Percentiles rank a stretch among this genome's conserved stretches.
These are phyloP conservation scores for Lumnitzera racemosa DNA, from an alignment of 345 rosid genomes.

Conservation along the genomic window DNA sequence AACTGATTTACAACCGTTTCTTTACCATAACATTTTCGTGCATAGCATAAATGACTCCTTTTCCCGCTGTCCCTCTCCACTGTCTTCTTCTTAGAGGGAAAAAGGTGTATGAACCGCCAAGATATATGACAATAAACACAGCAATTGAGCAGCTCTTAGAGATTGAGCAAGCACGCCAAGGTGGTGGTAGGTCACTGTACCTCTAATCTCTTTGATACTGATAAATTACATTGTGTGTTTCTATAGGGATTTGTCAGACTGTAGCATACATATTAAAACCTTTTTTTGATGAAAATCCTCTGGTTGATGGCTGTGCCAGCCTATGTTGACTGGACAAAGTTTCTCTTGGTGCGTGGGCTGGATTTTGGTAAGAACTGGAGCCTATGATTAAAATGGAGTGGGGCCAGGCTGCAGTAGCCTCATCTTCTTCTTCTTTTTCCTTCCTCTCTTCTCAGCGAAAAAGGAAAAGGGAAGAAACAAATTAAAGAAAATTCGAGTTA, in stretches of 20 bases:
- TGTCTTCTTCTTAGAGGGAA: conserved; percentile 44
- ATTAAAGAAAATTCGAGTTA: background rate
- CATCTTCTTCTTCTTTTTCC: no score
- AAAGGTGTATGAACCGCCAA: conserved; percentile 80
- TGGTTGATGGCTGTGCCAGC: no score
- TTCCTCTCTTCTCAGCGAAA: no score
- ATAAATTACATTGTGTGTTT: background rate
- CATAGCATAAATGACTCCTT: conserved; percentile 5
- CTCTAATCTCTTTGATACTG: background rate
- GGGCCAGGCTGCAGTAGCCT: no score
- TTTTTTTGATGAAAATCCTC: no score
- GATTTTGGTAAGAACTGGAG: no score
- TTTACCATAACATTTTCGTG: background rate
- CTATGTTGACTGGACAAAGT: no score
- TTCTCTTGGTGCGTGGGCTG: no score
- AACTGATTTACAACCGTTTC: background rate
- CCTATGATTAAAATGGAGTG: no score
- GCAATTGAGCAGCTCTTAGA: conserved; percentile 91
- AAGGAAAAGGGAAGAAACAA: background rate
- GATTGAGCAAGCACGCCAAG: conserved; percentile 54
- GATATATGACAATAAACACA: conserved; percentile 75
- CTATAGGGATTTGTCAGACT: background rate
- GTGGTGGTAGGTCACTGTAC: conserved; percentile 34
- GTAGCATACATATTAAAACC: background rate
- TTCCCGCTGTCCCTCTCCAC: background rate